Base-by-base conservation (phyloP, 164 flowering plant species). In the Magnolia officinalis region DNA sequence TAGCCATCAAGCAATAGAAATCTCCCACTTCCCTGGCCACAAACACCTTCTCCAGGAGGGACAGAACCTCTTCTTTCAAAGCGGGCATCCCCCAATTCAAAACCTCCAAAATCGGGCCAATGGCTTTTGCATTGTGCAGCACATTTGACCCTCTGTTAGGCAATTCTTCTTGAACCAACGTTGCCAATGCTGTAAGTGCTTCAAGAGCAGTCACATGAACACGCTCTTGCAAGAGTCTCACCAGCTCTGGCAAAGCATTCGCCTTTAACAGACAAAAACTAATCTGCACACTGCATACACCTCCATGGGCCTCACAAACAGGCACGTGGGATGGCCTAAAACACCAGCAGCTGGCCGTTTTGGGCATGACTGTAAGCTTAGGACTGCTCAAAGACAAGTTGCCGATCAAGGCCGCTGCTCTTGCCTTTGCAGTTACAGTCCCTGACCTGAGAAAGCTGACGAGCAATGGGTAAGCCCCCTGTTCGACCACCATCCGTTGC, bases 391-490 rank as follows among this genome's bases (percentile, higher is more conserved):
- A 73, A 59, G 92, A 91, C 50, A 91, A 85, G 78, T 86, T 85
- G 55, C 91, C 90, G 14, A 89, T 80, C n/a, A 88, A 86, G 51
- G 86, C 91, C 14, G 89, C 92, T 50, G 95, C 88, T 78, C 89
- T 80, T 64, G 91, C 92, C 80, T 86, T 87, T 37, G 89, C 89
- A 66, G 84, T 83, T 11, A 80, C 77, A 2, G 91, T 83, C 58
- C 83, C 89, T 26, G 71, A 71, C 29, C 58, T 76, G 26, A 91
- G 88, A 76, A 87, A 76, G 71, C 77, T 75, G 61, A 89, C 77
- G 29, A 91, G 87, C 76, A 91, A 78, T 59, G 88, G 89, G 76
- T 88, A 86, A 1, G 81, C 86, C 45, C 84, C 92, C 64, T 71
- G 76, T 51, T 85, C 84, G 69, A 89, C 92, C 70, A 86, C 86